Conservation (phyloP, 2,329 filamentous ascomycete genomes). For the Akanthomyces lecanii region DNA sequence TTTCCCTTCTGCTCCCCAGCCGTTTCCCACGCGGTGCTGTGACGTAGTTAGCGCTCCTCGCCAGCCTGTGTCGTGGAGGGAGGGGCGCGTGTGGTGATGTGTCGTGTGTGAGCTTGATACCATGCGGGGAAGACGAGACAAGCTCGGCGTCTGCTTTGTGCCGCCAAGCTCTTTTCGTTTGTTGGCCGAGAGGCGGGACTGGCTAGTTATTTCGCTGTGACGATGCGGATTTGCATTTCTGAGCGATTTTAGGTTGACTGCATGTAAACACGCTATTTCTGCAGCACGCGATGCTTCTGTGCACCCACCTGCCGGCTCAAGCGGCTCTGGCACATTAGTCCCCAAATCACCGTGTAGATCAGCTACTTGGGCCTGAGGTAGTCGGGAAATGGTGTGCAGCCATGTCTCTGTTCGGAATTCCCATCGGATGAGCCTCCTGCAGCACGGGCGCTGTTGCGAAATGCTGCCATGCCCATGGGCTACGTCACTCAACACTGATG, state of each 20-base stretch:
- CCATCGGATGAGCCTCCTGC: background rate
- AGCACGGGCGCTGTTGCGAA: background rate
- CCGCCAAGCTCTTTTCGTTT: background rate
- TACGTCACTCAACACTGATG: conserved; percentile 2
- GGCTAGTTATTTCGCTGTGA: no score
- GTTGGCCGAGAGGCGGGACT: background rate
- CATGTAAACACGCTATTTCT: background rate
- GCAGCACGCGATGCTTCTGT: background rate
- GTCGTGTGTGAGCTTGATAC: conserved; percentile 3
- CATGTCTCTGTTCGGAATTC: background rate
- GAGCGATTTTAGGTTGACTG: conserved; percentile 1
- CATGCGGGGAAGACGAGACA: conserved; percentile 7
- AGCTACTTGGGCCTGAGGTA: background rate
- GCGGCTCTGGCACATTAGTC: background rate
- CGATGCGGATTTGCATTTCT: conserved; percentile 3
- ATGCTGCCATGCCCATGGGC: background rate
- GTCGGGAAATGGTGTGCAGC: background rate
- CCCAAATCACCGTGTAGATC: background rate
- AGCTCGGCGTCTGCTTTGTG: conserved; percentile 1
- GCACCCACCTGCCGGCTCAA: background rate
- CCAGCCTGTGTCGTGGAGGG: background rate
- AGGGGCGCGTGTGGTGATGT: background rate
- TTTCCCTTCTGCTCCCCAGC: background rate
- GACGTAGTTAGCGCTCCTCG: conserved; percentile 1
- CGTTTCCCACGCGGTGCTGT: background rate